phyloP scores from a whole-genome alignment of 208 protist genomes.

The Balamuthia mandrillaris region DNA sequence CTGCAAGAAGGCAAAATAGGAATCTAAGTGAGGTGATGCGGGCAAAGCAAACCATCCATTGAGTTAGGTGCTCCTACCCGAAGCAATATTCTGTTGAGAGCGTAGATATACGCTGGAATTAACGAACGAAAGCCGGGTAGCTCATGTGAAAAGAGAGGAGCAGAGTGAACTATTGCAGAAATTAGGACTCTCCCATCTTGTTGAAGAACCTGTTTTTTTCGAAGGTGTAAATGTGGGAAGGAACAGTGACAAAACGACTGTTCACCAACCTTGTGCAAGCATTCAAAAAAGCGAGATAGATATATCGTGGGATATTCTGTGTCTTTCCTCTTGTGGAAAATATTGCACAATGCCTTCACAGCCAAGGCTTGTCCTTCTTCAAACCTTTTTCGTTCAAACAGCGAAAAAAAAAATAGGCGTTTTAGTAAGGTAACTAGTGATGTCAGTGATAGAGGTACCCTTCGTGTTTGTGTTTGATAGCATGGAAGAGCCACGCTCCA shows the following conservation, averaged over 20 bases:
- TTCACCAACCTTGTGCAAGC: background rate
- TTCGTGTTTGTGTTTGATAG: background rate
- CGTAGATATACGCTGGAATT: slow-evolving; percentile 14
- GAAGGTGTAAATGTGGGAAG: background rate
- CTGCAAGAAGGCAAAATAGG: too few relatives aligned
- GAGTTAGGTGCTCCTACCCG: background rate
- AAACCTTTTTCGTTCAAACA: too few relatives aligned
- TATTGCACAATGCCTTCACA: slow-evolving; percentile 8
- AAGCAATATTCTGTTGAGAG: background rate
- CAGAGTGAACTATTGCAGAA: background rate
- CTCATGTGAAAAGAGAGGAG: background rate
- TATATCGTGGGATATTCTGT: background rate
- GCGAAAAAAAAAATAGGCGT: background rate
- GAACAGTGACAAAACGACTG: too few relatives aligned
- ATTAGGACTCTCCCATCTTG: slow-evolving; percentile 8
- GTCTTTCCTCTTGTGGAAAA: slow-evolving; percentile 1
- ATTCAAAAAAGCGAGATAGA: slow-evolving; percentile 9
- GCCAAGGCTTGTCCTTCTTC: background rate
- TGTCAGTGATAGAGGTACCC: too few relatives aligned
- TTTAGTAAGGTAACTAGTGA: background rate
- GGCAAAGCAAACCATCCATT: too few relatives aligned
- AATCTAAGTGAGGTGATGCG: background rate
- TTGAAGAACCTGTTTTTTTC: background rate
- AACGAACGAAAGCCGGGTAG: slow-evolving; percentile 17
- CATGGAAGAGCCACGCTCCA: slow-evolving; percentile 53